Base-by-base conservation (phyloP, 257 asterid species). In the Ocimum tenuiflorum region DNA sequence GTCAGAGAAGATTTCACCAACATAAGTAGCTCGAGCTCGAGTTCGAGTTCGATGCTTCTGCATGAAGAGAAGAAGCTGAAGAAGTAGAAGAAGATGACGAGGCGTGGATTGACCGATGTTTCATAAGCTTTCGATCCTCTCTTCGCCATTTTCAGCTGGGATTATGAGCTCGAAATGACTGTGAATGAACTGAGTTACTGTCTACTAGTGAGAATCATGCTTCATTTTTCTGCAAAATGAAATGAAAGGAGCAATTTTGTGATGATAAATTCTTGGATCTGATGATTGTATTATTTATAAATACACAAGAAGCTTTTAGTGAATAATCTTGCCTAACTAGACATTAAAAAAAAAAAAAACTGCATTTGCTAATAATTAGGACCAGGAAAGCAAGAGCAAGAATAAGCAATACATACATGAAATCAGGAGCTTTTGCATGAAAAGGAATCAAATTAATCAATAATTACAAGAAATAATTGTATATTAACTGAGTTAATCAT, bases 21-120 rank as follows among this genome's bases (percentile, higher is more conserved):
- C 24, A 79, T 46, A 52, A 91, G 89, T 7, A 81, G 76, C 18
- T 85, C 82, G 3, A 73, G 58, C 45, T 88, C 96, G 11, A 81
- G 76, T 22, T 85, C 81, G 6, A 73, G 58, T 45, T 88, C 95
- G 8, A 57, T 27, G 10, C 78, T 83, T 50, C 31, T 75, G 84
- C 85, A 79, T 77, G 81, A 14, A 12, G 65, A 70, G 45, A 79
- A 47, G 78, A 17, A 61, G 60, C 71, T 59, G 71, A 78, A 50
- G 64, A 75, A 0, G 20, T 81, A 41, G 2, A 80, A 12, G 48
- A 79, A 43, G 22, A 80, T 10, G 43, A 80, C 31, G 59, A 75
- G 72, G 56, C 36, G 13, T n/a, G 74, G 65, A 67, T 42, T 24
- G 38, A 79, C 11, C 64, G 58, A 20, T 29, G 69, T 47, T 62